Base-by-base conservation (phyloP, 2,329 filamentous ascomycete genomes). In the Neofusicoccum kwambonambiense region DNA sequence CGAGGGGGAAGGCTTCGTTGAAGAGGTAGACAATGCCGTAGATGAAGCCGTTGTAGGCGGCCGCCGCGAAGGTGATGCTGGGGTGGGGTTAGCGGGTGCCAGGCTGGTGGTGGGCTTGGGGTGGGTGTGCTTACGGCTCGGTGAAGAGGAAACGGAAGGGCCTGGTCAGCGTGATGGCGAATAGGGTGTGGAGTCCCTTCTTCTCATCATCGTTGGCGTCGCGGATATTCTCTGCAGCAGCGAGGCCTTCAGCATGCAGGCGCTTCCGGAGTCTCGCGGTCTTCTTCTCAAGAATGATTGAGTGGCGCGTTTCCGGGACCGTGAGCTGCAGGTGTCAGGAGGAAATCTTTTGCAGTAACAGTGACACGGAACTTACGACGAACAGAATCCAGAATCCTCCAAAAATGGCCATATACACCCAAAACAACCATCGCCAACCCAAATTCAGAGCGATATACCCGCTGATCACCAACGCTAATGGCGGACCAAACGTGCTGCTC, bases 221-320 rank as follows among this genome's bases (percentile, higher is more conserved):
- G 35, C 31, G 54, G 27, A 65, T 11, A 19, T 51, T 60, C 12
- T 47, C 44, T 8, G 63, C 63, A 5, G 63, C 63, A 1, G 63
- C 27, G 7, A 65, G 12, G 17, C 63, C 56, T 47, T 65, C 54
- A 8, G 49, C 71, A 89, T 91, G 64, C 86, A 76, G 70, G 50
- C 75, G 75, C 63, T 75, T 75, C 2, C 66, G 63, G 2, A 72
- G 72, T 1, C 66, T 71, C 22, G 69, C 67, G 27, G 35, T 90
- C 79, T 92, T 75, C 39, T 65, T 66, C 19, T 71, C 69, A 2
- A 75, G 68, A 37, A 75, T 70, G 22, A 67, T 73, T 17, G 71
- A 70, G 62, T 74, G 71, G 3, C 73, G 67, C 6, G 73, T 74
- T 51, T 75, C 73, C 0, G 70, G 71, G 4, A 74, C 67, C 5